Conservation (phyloP, 495 filamentous ascomycete genomes). For the Tuber magnatum region DNA sequence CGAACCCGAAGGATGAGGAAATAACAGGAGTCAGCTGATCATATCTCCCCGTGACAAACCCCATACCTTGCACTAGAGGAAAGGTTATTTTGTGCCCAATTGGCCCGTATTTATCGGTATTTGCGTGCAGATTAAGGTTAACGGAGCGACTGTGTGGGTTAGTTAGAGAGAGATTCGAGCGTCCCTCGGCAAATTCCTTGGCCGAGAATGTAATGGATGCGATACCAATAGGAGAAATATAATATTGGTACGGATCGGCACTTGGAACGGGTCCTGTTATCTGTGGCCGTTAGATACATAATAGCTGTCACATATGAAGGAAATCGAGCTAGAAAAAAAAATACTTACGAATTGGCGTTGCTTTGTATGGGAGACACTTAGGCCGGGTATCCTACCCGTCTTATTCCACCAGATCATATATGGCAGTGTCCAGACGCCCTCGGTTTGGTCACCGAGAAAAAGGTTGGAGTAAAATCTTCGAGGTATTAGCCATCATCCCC, state of each 20-base stretch:
- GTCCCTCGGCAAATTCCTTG: conserved; percentile 53
- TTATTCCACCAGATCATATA: conserved; percentile 67
- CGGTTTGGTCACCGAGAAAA: conserved; percentile 66
- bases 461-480: conserved; percentile 73
- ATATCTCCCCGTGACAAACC: conserved; percentile 76
- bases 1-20: conserved; percentile 66
- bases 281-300: conserved; percentile 18
- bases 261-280: conserved; percentile 42
- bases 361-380: conserved; percentile 32
- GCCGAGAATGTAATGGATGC: conserved; percentile 76
- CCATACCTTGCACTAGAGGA: conserved; percentile 85
- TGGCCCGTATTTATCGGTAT: conserved; percentile 40
- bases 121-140: conserved; percentile 48
- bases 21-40: conserved; percentile 60
- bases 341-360: conserved; percentile 24
- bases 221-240: conserved; percentile 73
- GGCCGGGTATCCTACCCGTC: conserved; percentile 9
- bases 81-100: conserved; percentile 53
- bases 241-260: conserved; percentile 60
- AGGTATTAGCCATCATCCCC: conserved; percentile 58
- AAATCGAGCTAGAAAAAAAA: neutral
- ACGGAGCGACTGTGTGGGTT: conserved; percentile 71
- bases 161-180: conserved; percentile 56
- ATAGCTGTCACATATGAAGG: neutral
- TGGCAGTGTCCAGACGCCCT: conserved; percentile 71